These are phyloP conservation scores for Scolecobasidium constrictum DNA, from an alignment of 2,329 filamentous ascomycete species.

Conservation along the genomic window DNA sequence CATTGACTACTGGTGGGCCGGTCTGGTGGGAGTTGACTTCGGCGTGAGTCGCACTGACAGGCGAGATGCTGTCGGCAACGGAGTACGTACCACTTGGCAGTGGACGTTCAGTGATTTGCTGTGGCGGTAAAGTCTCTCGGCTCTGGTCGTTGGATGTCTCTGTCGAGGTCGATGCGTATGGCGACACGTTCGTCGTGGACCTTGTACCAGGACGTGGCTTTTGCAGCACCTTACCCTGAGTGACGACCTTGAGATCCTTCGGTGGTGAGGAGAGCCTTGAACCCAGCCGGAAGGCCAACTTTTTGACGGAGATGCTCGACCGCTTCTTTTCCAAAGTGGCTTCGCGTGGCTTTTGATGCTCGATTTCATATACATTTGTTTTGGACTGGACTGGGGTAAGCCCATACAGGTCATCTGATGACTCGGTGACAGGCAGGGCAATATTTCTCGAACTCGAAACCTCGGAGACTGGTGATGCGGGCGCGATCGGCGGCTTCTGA, in stretches of 20 bases:
- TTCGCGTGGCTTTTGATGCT: conserved; percentile 2
- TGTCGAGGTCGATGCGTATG: no score
- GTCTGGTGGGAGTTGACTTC: no score
- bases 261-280: conserved; percentile 3
- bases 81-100: no score
- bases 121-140: no score
- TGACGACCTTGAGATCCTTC: conserved; percentile 5
- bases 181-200: no score
- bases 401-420: not conserved
- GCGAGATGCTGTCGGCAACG: no score
- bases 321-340: not conserved
- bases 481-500: not conserved
- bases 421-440: not conserved
- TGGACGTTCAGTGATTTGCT: no score
- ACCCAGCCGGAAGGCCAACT: conserved; percentile 8
- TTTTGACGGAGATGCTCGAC: conserved; percentile 3
- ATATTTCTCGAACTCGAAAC: not conserved
- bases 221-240: conserved; percentile 2
- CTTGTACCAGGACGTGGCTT: not conserved
- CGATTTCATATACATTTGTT: not conserved
- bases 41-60: no score
- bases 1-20: no score
- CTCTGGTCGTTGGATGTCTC: no score
- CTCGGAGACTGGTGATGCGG: not conserved
- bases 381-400: not conserved